Conservation (phyloP, 2,329 filamentous ascomycete species). For the Paramyrothecium roridum region DNA sequence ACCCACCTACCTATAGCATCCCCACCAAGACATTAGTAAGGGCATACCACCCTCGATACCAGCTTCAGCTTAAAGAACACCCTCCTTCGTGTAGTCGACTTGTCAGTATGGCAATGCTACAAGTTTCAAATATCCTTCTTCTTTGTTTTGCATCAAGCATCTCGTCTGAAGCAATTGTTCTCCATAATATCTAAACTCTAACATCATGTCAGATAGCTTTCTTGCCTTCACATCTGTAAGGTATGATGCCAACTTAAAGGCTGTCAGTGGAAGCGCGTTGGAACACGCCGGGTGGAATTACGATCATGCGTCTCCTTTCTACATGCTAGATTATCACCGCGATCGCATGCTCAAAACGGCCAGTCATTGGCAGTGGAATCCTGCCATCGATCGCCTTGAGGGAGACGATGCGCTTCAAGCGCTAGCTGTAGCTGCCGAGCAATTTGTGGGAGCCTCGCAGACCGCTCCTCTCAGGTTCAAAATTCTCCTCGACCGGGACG, state of each 20-base stretch:
- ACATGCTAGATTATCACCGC: slow-evolving; percentile 76
- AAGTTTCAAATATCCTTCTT: too few relatives aligned
- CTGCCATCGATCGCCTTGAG: slow-evolving; percentile 39
- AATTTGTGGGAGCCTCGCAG: slow-evolving; percentile 30
- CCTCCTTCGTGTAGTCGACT: too few relatives aligned
- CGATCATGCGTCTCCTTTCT: slow-evolving; percentile 58
- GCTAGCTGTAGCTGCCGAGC: slow-evolving; percentile 28
- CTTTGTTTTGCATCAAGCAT: too few relatives aligned
- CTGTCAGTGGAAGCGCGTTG: slow-evolving; percentile 34
- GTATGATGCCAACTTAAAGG: slow-evolving; percentile 59
- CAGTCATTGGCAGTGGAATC: slow-evolving; percentile 51
- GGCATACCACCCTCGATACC: too few relatives aligned
- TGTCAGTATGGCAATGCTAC: too few relatives aligned
- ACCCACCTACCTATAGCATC: too few relatives aligned
- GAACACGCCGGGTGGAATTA: slow-evolving; percentile 50
- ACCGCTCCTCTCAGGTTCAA: slow-evolving; percentile 46
- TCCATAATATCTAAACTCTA: too few relatives aligned
- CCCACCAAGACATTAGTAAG: too few relatives aligned
- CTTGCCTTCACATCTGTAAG: slow-evolving; percentile 69
- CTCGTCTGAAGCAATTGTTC: too few relatives aligned
- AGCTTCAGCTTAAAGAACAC: too few relatives aligned
- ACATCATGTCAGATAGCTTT: slow-evolving; percentile 43
- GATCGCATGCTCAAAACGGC: slow-evolving; percentile 71
- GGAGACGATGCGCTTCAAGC: slow-evolving; percentile 42
- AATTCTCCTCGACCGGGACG: slow-evolving; percentile 49